Base-by-base conservation (phyloP, 1,284 basidiomycete species). In the Porodaedalea pini region DNA sequence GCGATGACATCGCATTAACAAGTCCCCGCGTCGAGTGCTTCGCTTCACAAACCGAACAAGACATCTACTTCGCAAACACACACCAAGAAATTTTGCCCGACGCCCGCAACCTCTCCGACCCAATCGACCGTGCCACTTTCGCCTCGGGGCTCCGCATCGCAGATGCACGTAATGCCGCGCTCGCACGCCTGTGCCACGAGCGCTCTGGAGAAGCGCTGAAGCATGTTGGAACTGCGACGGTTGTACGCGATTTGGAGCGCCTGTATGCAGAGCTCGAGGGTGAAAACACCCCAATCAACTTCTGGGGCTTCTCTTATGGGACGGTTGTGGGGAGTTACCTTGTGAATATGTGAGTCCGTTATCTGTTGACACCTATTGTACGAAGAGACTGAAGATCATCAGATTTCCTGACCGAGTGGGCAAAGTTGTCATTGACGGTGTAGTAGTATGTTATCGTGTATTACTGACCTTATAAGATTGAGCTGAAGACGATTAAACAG, bases 381-480 rank as follows among this genome's bases (percentile, higher is more conserved):
- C n/a, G 4, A n/a, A 15, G 13, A 37, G 23, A n/a, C 31, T 44
- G 34, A 25, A 51, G 11, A 5, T 45, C 15, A 17, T 36, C 47
- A 64, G 63, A 62, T 67, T 67, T 51, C 66, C 66, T 3, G 51
- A 66, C 6, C 59, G 63, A 19, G 66, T 67, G 2, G 66, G 66
- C 4, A 61, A 63, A 21, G 61, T 67, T 44, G 50, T 59, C 13
- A 66, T 67, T 40, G 66, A 67, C 34, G 66, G 65, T 7, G 65
- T 66, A 11, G 65, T 67, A 25, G 66, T 67, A 52, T 29, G 62
- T 50, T 23, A 5, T 41, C 1, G 25, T 52, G n/a, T 10, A 47
- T 41, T 41, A 3, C 3, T 44, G 5, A 15, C 17, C 19, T 32
- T 41, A 27, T 36, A 11, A 15, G 11, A 7, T 37, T 5, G 43